Evolutionary conservation across 257 asterid genomes (phyloP), one percentile per base, ranked within the genome.

Genomic region (Prunella vulgaris): DNA sequence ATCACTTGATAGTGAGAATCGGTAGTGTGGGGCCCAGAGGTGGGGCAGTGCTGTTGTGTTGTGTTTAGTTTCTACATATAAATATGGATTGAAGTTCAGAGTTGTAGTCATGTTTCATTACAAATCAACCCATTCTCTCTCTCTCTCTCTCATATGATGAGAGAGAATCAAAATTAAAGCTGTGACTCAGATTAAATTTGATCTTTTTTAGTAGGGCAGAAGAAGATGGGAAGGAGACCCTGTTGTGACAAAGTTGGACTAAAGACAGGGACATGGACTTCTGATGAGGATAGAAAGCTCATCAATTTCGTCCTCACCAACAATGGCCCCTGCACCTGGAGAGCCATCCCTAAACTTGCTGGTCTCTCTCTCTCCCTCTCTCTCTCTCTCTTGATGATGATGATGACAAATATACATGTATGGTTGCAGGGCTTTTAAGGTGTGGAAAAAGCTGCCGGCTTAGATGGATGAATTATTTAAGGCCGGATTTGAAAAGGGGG

Each of bases 251-350:
- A 87, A 80, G 88, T 87, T 49, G 97, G 97, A 30, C 72, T 90
- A 28, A 91, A 91, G 92, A 88, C 85, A 77, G 97, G 97, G 14
- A 85, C 97, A 72, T 91, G 97, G 97, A 89, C 92, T 20, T 76
- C 85, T 68, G 97, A 91, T 4, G 97, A 91, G 77, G 97, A 91
- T 74, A 78, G 79, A 79, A 91, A 85, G 30, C 91, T 91, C 74
- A 84, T 85, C 72, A 81, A 65, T 70, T 91, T 91, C 85, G 84
- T 91, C 9, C 85, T 85, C 65, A 76, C 65, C 18, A 89, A 89
- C 18, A 89, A 89, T 81, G 96, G 95, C 71, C 97, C 85, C 80
- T 88, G 95, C 79, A 87, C 95, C 79, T 91, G 97, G 97, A 81
- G 96, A 73, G 86, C 95, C 79, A 81, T 89, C 56, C 97, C 97